A percentile compares a stretch with the other conserved stretches of the same genome.
Conservation (phyloP, 1,139 yeast species). For the Blastobotrys petasosporus region DNA sequence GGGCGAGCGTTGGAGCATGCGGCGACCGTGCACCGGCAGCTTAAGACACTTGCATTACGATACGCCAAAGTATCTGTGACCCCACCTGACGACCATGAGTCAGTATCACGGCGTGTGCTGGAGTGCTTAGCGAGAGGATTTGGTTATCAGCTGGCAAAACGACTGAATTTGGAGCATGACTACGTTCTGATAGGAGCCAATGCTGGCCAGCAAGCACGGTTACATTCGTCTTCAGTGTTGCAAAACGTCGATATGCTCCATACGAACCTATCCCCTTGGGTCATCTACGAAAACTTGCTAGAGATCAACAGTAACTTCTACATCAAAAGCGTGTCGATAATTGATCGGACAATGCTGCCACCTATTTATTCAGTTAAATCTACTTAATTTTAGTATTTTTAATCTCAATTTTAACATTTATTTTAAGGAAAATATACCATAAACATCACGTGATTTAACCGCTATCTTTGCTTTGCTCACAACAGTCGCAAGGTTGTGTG, state of each 20-base stretch:
- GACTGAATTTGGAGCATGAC: not conserved
- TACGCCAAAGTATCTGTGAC: no score
- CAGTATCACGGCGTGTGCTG: not conserved
- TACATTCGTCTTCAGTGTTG: slow-evolving; percentile 4
- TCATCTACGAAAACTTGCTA: slow-evolving; percentile 6
- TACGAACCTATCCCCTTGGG: slow-evolving; percentile 5
- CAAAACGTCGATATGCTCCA: not conserved
- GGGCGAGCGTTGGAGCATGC: slow-evolving; percentile 69
- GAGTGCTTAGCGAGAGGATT: slow-evolving; percentile 4
- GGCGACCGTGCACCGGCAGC: slow-evolving; percentile 7
- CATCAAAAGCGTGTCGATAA: slow-evolving; percentile 4
- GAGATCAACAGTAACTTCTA: not conserved
- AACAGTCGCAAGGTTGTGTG: no score
- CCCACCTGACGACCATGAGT: no score
- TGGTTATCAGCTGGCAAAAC: slow-evolving; percentile 9
- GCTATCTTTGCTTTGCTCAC: no score
- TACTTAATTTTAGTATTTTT: no score
- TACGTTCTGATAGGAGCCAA: slow-evolving; percentile 5
- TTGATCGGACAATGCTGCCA: slow-evolving; percentile 8
- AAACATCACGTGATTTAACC: no score
- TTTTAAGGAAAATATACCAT: no score
- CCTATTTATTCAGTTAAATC: no score
- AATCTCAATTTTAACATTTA: no score
- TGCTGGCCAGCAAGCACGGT: not conserved
- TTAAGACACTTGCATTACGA: not conserved